Conservation (phyloP, 1,284 basidiomycete genomes). For the Caloboletus firmus region DNA sequence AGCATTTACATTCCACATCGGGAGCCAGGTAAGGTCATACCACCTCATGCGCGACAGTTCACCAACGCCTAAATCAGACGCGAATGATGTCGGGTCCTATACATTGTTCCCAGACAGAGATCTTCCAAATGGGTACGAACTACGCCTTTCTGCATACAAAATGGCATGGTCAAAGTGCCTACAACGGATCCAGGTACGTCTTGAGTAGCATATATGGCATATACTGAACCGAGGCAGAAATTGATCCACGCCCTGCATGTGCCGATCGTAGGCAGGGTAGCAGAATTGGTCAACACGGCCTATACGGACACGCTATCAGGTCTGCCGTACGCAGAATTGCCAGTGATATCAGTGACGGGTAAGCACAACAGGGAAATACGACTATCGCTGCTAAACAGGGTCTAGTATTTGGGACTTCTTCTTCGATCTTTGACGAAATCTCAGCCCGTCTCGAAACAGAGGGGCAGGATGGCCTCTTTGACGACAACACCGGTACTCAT, state of each 20-base stretch:
- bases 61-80: slow-evolving; percentile 14
- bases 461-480: slow-evolving; percentile 32
- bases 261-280: slow-evolving; percentile 43
- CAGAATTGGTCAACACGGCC: slow-evolving; percentile 41
- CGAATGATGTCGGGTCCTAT: slow-evolving; percentile 15
- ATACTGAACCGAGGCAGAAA: slow-evolving; percentile 33
- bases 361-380: slow-evolving; percentile 14
- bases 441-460: slow-evolving; percentile 36
- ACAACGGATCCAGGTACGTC: slow-evolving; percentile 45
- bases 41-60: background rate
- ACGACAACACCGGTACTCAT: slow-evolving; percentile 21
- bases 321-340: slow-evolving; percentile 52
- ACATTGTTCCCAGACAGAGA: slow-evolving; percentile 37
- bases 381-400: slow-evolving; percentile 9
- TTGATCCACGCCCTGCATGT: slow-evolving; percentile 46
- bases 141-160: slow-evolving; percentile 49
- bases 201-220: background rate
- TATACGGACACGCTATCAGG: slow-evolving; percentile 45
- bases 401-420: slow-evolving; percentile 33
- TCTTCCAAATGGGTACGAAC: slow-evolving; percentile 39
- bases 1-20: slow-evolving; percentile 36
- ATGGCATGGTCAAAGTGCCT: slow-evolving; percentile 52
- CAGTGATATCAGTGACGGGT: slow-evolving; percentile 58
- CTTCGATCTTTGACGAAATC: slow-evolving; percentile 49
- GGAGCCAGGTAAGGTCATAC: slow-evolving; percentile 28